Evolutionary conservation across 768 basidiomycete species (phyloP), one percentile per base, ranked within the genome.

Genomic region (Russula sp.): DNA sequence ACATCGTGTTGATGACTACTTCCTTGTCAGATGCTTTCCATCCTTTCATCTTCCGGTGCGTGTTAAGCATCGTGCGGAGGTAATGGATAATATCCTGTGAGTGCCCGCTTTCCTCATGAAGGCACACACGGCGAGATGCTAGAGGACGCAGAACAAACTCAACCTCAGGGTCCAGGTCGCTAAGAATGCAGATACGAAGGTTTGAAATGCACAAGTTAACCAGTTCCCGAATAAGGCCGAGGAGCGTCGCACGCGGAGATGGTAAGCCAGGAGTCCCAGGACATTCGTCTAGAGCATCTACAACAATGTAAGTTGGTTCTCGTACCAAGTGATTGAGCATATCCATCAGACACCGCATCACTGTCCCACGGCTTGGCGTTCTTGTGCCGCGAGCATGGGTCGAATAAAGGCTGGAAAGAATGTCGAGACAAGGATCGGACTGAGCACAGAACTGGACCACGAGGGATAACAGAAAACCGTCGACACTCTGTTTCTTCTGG

Each of bases 21-120:
- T 35, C 20, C 25, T 60, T 60, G 25, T 54, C 53, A 1, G 36
- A 29, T 13, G 51, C 59, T 9, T 55, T 60, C 59, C 59, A 60
- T 9, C 59, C 53, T 16, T 46, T 54, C 59, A 60, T 60, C 38
- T 11, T 60, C 7, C 25, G 59, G 34, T 60, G 59, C 9, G 52
- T 54, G n/a, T 32, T 47, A 32, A 60, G 52, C 59, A 60, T 55
- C 8, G 46, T 41, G 7, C 46, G 52, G 52, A 60, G 45, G n/a
- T 60, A 60, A 25, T 42, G 38, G 9, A 54, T 60, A n/a, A 60
- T 60, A 25, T 46, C 59, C 53, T 60, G 52, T 13, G 47, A 48
- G 25, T 60, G 59, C 1, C 59, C 59, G 34, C 53, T 60, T 42
- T 60, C 59, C 25, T 60, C 46, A 9, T 60, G 52, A 22, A 60